These are phyloP conservation scores for Alternaria panax DNA, from an alignment of 2,329 filamentous ascomycete genomes.

Conservation along the genomic window DNA sequence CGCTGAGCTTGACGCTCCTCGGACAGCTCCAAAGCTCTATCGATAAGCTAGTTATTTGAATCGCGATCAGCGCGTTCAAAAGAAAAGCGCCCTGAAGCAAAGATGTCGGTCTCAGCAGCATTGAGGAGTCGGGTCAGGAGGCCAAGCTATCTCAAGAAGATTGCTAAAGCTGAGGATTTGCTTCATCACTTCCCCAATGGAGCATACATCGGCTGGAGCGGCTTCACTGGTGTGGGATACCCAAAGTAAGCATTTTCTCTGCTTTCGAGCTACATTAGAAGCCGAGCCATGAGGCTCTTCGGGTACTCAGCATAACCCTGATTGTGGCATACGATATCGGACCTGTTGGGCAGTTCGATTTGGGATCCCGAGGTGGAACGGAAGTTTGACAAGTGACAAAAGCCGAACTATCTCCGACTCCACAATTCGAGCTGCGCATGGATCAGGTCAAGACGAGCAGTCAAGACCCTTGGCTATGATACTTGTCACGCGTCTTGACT, in stretches of 20 bases:
- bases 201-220: slow-evolving; percentile 89
- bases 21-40: slow-evolving; percentile 8
- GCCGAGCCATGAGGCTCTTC: background rate
- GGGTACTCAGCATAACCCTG: background rate
- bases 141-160: slow-evolving; percentile 80
- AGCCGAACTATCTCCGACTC: slow-evolving; percentile 37
- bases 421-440: slow-evolving; percentile 19
- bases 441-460: slow-evolving; percentile 8
- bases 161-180: slow-evolving; percentile 79
- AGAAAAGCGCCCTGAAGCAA: background rate
- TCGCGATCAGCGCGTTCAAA: background rate
- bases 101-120: slow-evolving; percentile 70
- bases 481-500: slow-evolving; percentile 6
- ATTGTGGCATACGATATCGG: slow-evolving; percentile 6
- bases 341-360: slow-evolving; percentile 12
- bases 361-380: slow-evolving; percentile 38
- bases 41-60: slow-evolving; percentile 14
- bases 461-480: slow-evolving; percentile 5
- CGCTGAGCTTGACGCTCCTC: slow-evolving; percentile 3
- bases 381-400: slow-evolving; percentile 28
- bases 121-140: slow-evolving; percentile 78
- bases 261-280: background rate
- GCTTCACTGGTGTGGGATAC: slow-evolving; percentile 89
- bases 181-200: slow-evolving; percentile 83
- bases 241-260: slow-evolving; percentile 69